Conservation (phyloP, 805 yeast genomes). For the Teunomyces pallodes region DNA sequence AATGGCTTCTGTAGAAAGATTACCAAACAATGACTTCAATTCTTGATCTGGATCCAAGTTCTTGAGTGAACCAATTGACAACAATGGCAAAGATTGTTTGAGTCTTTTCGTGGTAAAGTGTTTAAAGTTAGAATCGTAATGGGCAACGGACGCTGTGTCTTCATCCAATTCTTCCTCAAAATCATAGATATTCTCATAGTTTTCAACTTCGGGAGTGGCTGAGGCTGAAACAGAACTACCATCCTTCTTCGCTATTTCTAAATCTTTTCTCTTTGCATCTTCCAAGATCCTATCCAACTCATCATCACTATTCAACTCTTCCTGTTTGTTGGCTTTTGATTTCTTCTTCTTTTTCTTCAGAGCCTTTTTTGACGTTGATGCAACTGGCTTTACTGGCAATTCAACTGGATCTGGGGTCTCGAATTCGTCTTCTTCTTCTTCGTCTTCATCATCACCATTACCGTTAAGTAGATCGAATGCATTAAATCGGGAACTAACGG, state of each 20-base stretch:
- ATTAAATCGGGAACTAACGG: conserved; percentile 25
- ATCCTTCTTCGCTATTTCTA: conserved; percentile 4
- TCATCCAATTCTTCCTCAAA: conserved; percentile 21
- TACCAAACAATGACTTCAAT: conserved; percentile 67
- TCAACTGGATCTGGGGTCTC: conserved; percentile 13
- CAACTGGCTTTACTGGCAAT: conserved; percentile 13
- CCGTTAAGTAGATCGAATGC: conserved; percentile 45
- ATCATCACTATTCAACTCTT: conserved; percentile 45
- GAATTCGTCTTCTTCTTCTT: conserved; percentile 15
- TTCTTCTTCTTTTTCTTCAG: conserved; percentile 14
- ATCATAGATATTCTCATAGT: conserved; percentile 13
- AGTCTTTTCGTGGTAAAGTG: conserved; percentile 48
- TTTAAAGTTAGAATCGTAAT: conserved; percentile 44
- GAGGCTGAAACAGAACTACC: conserved; percentile 10
- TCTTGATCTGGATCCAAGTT: conserved; percentile 77
- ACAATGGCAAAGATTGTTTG: conserved; percentile 33
- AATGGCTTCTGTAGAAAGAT: conserved; percentile 61
- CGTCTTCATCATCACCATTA: conserved; percentile 23
- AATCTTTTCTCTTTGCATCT: conserved; percentile 34
- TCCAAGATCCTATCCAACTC: conserved; percentile 57
- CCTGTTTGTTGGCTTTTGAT: conserved; percentile 10
- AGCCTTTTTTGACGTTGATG: conserved; percentile 20
- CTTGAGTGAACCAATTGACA: conserved; percentile 44
- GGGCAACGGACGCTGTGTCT: conserved; percentile 29
- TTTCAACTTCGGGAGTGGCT: conserved; percentile 13